Evolutionary conservation across 2,329 filamentous ascomycete genomes (phyloP).

Genomic region (Onygenales sp.): DNA sequence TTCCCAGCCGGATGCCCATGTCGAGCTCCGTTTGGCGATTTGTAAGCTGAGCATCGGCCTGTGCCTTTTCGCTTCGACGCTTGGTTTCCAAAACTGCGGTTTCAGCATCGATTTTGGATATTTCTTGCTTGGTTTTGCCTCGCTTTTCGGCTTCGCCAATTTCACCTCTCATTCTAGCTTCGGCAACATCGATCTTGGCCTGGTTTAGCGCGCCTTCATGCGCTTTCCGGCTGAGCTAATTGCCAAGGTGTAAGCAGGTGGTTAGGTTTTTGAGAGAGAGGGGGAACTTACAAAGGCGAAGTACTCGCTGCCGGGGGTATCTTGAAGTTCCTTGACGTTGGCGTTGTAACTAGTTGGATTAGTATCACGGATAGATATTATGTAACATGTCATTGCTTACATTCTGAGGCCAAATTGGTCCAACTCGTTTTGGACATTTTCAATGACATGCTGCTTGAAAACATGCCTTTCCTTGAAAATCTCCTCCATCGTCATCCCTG

Average conservation of each 20-base stretch:
- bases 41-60: slow-evolving; percentile 66
- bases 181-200: slow-evolving; percentile 54
- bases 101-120: slow-evolving; percentile 79
- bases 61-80: slow-evolving; percentile 69
- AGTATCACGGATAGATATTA: slow-evolving; percentile 1
- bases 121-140: slow-evolving; percentile 73
- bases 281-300: slow-evolving; percentile 50
- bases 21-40: slow-evolving; percentile 64
- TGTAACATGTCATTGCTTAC: slow-evolving; percentile 25
- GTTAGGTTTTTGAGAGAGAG: background rate
- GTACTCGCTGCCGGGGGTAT: slow-evolving; percentile 72
- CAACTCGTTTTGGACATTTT: slow-evolving; percentile 69
- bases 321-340: slow-evolving; percentile 80
- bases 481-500: slow-evolving; percentile 87
- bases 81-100: slow-evolving; percentile 79
- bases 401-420: slow-evolving; percentile 71
- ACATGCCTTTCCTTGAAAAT: slow-evolving; percentile 69
- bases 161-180: slow-evolving; percentile 53
- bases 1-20: slow-evolving; percentile 64
- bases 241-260: background rate
- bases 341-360: slow-evolving; percentile 48
- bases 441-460: slow-evolving; percentile 67
- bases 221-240: slow-evolving; percentile 61
- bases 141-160: slow-evolving; percentile 61
- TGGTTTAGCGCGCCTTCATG: slow-evolving; percentile 80